Conservation (phyloP, 1,284 basidiomycete species). For the Austroboletus novae-zelandiae region DNA sequence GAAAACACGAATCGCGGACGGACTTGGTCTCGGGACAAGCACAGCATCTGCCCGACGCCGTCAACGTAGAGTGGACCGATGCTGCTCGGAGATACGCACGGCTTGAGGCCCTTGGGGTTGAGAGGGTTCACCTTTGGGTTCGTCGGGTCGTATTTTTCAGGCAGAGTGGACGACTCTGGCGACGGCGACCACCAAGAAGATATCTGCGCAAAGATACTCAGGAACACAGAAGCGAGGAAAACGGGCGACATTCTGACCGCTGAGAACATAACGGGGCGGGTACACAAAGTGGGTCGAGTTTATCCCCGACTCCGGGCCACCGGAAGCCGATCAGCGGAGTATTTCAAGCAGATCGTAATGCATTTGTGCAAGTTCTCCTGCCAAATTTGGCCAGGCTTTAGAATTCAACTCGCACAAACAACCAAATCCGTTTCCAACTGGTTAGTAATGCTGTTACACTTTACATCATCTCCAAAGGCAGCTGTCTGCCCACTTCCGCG, state of each 20-base stretch:
- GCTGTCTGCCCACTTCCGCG: constrained; percentile 2
- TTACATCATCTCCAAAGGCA: constrained; percentile 3
- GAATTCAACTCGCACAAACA: constrained; percentile 31
- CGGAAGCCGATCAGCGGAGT: neutral
- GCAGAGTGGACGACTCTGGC: constrained; percentile 26
- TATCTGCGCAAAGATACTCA: constrained; percentile 29
- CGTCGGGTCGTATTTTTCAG: constrained; percentile 57
- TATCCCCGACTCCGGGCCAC: too few relatives aligned
- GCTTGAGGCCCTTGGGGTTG: constrained; percentile 89
- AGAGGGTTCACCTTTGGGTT: constrained; percentile 76
- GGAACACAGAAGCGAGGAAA: neutral
- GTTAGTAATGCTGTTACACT: constrained; percentile 1
- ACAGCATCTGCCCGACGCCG: constrained; percentile 65
- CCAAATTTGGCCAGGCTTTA: constrained; percentile 18
- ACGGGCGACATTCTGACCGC: constrained; percentile 10
- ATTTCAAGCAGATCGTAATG: neutral
- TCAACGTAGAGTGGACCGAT: neutral
- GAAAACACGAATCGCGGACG: constrained; percentile 90
- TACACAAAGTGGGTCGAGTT: too few relatives aligned
- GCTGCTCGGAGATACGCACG: constrained; percentile 55
- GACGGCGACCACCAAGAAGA: constrained; percentile 41
- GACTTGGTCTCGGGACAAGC: constrained; percentile 95
- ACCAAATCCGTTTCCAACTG: constrained; percentile 9
- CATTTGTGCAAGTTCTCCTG: neutral
- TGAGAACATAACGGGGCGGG: constrained; percentile 20